These are phyloP conservation scores for Candida xiaguanensis DNA, from an alignment of 805 yeast species.

Conservation along the genomic window DNA sequence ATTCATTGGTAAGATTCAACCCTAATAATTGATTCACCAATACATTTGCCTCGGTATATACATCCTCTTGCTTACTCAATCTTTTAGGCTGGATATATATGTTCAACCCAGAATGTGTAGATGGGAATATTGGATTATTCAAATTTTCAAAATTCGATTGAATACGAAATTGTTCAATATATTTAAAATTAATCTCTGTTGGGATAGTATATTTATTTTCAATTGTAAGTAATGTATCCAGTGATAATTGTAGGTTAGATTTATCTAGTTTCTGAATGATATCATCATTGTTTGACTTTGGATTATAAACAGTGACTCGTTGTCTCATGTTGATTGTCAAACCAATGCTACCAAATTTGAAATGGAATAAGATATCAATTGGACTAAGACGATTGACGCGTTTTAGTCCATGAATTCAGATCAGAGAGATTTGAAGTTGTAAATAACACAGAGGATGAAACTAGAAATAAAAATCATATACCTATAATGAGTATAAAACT, in stretches of 20 bases:
- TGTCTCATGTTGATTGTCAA: neutral
- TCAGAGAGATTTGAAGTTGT: no score
- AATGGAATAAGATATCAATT: no score
- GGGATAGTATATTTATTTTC: conserved; percentile 17
- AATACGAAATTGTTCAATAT: conserved; percentile 20
- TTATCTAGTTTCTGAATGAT: conserved; percentile 16
- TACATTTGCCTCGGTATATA: conserved; percentile 17
- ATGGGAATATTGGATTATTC: conserved; percentile 18
- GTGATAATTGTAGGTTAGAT: conserved; percentile 12
- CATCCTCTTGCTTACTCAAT: conserved; percentile 11
- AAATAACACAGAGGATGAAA: no score
- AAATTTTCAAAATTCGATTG: conserved; percentile 11
- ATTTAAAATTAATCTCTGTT: neutral
- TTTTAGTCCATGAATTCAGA: no score
- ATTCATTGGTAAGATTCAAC: conserved; percentile 15
- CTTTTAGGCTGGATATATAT: conserved; percentile 27
- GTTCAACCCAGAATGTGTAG: conserved; percentile 19
- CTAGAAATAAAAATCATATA: no score
- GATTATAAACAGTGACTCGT: neutral
- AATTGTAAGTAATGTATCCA: conserved; percentile 10
- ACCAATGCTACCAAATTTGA: no score
- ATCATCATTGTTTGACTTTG: conserved; percentile 16
- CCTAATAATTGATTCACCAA: conserved; percentile 17
- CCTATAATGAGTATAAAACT: no score
- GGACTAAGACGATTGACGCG: no score